phyloP scores from a whole-genome alignment of 306 rosid genomes.

The Sesbania bispinosa region DNA sequence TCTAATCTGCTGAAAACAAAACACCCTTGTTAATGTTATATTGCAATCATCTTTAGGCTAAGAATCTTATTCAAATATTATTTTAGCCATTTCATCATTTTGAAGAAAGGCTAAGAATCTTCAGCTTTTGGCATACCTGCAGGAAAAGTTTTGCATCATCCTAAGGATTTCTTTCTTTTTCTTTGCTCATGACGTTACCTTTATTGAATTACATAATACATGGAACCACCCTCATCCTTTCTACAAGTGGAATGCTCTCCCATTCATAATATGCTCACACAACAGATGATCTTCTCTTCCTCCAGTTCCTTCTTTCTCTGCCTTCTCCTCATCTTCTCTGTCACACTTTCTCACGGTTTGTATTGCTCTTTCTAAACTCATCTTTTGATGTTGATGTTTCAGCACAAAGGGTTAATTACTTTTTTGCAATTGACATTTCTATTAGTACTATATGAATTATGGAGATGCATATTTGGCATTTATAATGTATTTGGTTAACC shows the following conservation, averaged over 20 bases:
- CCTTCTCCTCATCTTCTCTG: constrained; percentile 46
- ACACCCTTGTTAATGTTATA: constrained; percentile 14
- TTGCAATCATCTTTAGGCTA: constrained; percentile 45
- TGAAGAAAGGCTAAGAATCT: constrained; percentile 47
- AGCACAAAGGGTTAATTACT: background rate
- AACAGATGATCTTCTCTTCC: constrained; percentile 42
- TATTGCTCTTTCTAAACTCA: background rate
- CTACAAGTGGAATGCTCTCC: constrained; percentile 37
- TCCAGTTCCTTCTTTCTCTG: constrained; percentile 30
- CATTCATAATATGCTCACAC: constrained; percentile 28
- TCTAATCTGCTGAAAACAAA: constrained; percentile 39
- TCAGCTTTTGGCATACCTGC: constrained; percentile 36
- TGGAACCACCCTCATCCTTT: constrained; percentile 18
- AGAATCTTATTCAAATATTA: constrained; percentile 51
- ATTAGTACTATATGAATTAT: background rate
- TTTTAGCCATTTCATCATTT: background rate
- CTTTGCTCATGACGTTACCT: constrained; percentile 27
- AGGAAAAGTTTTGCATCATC: constrained; percentile 57
- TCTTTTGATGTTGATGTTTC: background rate
- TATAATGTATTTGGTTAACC: background rate
- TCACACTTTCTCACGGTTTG: constrained; percentile 48
- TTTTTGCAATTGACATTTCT: background rate
- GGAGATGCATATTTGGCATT: background rate
- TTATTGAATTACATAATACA: constrained; percentile 44
- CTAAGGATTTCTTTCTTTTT: constrained; percentile 4